Conservation (phyloP, 306 rosid species). For the Pueraria montana region DNA sequence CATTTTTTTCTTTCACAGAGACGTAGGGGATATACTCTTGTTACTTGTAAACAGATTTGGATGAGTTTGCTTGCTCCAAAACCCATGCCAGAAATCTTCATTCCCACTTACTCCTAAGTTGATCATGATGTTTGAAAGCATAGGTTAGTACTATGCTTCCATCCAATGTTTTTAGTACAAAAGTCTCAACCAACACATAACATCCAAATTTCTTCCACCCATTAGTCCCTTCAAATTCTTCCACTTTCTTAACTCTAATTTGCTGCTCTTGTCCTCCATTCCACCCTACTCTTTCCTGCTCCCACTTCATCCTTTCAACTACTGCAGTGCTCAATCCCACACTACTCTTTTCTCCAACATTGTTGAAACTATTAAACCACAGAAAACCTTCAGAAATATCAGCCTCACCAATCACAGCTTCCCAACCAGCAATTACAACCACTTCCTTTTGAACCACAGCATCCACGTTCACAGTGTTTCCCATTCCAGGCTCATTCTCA, state of each 20-base stretch:
- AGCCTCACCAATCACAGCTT: slow-evolving; percentile 38
- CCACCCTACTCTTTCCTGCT: slow-evolving; percentile 57
- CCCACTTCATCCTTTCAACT: slow-evolving; percentile 73
- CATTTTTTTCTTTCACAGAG: neutral
- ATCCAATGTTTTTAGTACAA: slow-evolving; percentile 65
- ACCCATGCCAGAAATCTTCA: slow-evolving; percentile 28
- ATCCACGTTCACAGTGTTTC: slow-evolving; percentile 57
- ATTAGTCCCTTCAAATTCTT: slow-evolving; percentile 58
- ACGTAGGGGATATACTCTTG: neutral
- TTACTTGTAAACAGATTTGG: neutral
- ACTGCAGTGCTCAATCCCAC: slow-evolving; percentile 66
- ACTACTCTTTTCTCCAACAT: slow-evolving; percentile 52
- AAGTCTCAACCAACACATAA: slow-evolving; percentile 71
- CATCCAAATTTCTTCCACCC: slow-evolving; percentile 75
- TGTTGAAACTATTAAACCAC: slow-evolving; percentile 60
- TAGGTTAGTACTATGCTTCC: slow-evolving; percentile 59
- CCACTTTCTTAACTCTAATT: slow-evolving; percentile 55
- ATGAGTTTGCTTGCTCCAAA: neutral
- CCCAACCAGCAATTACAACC: slow-evolving; percentile 52
- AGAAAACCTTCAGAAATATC: slow-evolving; percentile 47
- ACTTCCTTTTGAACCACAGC: slow-evolving; percentile 57
- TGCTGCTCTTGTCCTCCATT: slow-evolving; percentile 50
- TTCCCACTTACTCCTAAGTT: slow-evolving; percentile 70
- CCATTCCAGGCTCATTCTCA: slow-evolving; percentile 2
- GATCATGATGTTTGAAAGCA: slow-evolving; percentile 61